A percentile compares a stretch with the other conserved stretches of the same genome.
Evolutionary conservation across 352 stramenopile genomes (phyloP).

Genomic region (Salisapilia sapeloensis): DNA sequence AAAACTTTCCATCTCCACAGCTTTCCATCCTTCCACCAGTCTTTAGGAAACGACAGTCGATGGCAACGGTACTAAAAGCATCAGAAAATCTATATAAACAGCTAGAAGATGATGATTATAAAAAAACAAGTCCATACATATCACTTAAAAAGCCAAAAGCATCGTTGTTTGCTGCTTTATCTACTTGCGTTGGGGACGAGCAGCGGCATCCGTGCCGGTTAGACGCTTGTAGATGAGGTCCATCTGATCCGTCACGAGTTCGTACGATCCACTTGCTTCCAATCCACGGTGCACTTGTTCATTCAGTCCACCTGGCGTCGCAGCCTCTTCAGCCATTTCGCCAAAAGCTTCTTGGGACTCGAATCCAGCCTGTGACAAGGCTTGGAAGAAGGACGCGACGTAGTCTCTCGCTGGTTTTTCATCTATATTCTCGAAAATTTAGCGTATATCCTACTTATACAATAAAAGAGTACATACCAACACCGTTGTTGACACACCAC

Average conservation of each 20-base stretch:
- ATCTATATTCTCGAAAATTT: constrained; percentile 8
- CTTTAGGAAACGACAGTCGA: too few species aligned
- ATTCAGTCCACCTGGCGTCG: constrained; percentile 66
- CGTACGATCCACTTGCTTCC: constrained; percentile 45
- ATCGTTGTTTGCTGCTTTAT: constrained; percentile 2
- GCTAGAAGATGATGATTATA: too few species aligned
- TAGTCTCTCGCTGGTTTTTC: constrained; percentile 58
- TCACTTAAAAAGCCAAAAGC: background rate
- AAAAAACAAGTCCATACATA: background rate
- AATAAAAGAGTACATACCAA: constrained; percentile 26
- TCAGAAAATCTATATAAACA: too few species aligned
- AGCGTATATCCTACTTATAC: background rate
- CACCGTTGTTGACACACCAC: constrained; percentile 76
- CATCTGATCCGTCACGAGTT: constrained; percentile 63
- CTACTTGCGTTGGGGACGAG: constrained; percentile 22
- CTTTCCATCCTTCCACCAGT: too few species aligned
- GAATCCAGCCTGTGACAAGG: constrained; percentile 48
- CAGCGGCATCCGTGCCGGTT: constrained; percentile 38
- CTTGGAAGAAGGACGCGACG: constrained; percentile 73
- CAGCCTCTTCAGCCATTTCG: constrained; percentile 71
- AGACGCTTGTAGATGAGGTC: constrained; percentile 73
- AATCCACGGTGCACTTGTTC: constrained; percentile 70
- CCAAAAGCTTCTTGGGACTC: constrained; percentile 60
- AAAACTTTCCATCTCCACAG: too few species aligned
- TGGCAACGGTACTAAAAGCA: too few species aligned